Evolutionary conservation across 352 stramenopile genomes (phyloP).

Genomic region (Sclerospora graminicola): DNA sequence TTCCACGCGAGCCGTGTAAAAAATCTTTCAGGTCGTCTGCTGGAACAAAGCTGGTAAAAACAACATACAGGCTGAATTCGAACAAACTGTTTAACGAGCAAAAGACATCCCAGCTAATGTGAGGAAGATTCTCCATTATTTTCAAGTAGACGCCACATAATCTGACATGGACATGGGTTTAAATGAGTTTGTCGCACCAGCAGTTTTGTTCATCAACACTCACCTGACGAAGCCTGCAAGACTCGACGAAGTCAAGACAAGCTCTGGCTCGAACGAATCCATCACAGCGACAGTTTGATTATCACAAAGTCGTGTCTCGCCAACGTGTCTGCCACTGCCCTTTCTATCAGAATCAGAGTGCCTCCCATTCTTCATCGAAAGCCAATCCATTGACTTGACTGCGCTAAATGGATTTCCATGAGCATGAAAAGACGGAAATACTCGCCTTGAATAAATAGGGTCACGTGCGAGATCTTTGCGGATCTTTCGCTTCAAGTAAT

Average conservation of each 20-base stretch:
- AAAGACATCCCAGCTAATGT: slow-evolving; percentile 63
- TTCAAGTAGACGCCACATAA: slow-evolving; percentile 80
- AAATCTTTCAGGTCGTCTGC: slow-evolving; percentile 36
- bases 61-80: slow-evolving; percentile 70
- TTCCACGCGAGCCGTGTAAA: slow-evolving; percentile 27
- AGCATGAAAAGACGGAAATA: slow-evolving; percentile 51
- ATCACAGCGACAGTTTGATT: slow-evolving; percentile 19
- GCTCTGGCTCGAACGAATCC: slow-evolving; percentile 35
- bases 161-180: slow-evolving; percentile 15
- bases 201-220: not conserved
- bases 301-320: slow-evolving; percentile 3
- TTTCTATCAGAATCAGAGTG: slow-evolving; percentile 32
- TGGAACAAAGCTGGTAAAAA: slow-evolving; percentile 58
- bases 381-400: slow-evolving; percentile 40
- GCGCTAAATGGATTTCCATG: slow-evolving; percentile 58
- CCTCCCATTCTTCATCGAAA: slow-evolving; percentile 46
- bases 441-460: slow-evolving; percentile 55
- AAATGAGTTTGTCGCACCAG: not conserved
- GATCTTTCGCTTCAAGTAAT: slow-evolving; percentile 44
- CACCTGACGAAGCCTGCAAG: slow-evolving; percentile 66
- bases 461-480: slow-evolving; percentile 28
- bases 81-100: slow-evolving; percentile 63
- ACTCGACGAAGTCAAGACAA: slow-evolving; percentile 65
- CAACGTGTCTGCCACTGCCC: not conserved
- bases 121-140: slow-evolving; percentile 78